A percentile compares a stretch with the other conserved stretches of the same genome.
phyloP scores from a whole-genome alignment of 805 yeast genomes.

The Yamadazyma sp. region DNA sequence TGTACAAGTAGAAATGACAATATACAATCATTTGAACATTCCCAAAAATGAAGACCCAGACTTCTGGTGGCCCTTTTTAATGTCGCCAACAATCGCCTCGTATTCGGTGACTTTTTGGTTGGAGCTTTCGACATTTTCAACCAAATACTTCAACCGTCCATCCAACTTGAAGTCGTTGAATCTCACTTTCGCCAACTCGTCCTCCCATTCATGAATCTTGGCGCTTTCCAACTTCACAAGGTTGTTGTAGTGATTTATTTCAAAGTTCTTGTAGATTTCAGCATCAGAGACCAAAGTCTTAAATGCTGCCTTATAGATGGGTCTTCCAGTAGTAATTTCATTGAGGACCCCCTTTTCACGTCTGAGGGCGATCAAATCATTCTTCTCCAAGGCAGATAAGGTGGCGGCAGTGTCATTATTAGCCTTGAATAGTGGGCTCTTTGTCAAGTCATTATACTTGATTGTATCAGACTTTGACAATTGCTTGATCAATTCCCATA shows the following conservation, averaged over 20 bases:
- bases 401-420: constrained; percentile 47
- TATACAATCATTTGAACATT: constrained; percentile 6
- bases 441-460: constrained; percentile 50
- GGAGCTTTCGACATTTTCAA: constrained; percentile 62
- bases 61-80: constrained; percentile 16
- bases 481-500: constrained; percentile 76
- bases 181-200: constrained; percentile 58
- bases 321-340: constrained; percentile 75
- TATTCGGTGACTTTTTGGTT: constrained; percentile 42
- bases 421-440: constrained; percentile 59
- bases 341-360: constrained; percentile 74
- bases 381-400: constrained; percentile 70
- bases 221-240: constrained; percentile 59
- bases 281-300: constrained; percentile 57
- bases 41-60: constrained; percentile 13
- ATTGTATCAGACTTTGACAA: constrained; percentile 52
- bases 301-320: constrained; percentile 82
- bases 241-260: constrained; percentile 56
- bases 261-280: constrained; percentile 58
- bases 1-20: constrained; percentile 4
- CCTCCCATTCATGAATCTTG: constrained; percentile 65
- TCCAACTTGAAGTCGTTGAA: constrained; percentile 50
- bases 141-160: constrained; percentile 63
- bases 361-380: constrained; percentile 70
- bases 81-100: constrained; percentile 28